These are phyloP conservation scores for Zygoascus meyerae DNA, from an alignment of 1,139 yeast species.

Conservation along the genomic window DNA sequence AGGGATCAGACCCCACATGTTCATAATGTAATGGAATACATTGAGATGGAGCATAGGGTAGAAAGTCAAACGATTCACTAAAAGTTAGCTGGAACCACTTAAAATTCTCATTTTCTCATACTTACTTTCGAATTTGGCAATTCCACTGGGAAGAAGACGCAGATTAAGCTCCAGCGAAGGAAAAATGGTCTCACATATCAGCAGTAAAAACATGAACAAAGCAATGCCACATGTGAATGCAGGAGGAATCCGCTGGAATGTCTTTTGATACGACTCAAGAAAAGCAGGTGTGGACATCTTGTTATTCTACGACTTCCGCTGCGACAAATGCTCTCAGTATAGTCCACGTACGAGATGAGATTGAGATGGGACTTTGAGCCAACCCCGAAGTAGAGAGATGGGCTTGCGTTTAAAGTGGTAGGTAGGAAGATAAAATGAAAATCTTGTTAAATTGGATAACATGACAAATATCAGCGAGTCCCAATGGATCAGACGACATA, in stretches of 20 bases:
- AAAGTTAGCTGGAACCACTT: conserved; percentile 2
- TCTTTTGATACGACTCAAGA: conserved; percentile 15
- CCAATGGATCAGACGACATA: too few relatives aligned
- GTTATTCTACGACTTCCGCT: too few relatives aligned
- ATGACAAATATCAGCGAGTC: too few relatives aligned
- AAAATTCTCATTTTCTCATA: conserved; percentile 1
- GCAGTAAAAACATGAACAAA: conserved; percentile 46
- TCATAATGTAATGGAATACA: conserved; percentile 57
- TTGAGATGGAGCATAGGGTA: conserved; percentile 68
- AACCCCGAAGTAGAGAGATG: too few relatives aligned
- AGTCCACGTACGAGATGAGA: too few relatives aligned
- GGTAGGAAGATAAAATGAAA: too few relatives aligned
- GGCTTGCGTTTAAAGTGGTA: too few relatives aligned
- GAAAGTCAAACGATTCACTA: conserved; percentile 58
- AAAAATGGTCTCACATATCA: conserved; percentile 30
- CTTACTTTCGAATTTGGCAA: conserved; percentile 46
- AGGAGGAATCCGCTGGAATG: conserved; percentile 33
- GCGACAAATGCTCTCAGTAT: too few relatives aligned
- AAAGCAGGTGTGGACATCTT: conserved; percentile 9
- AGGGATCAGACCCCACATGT: conserved; percentile 57
- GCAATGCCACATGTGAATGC: conserved; percentile 64
- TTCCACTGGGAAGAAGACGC: conserved; percentile 50
- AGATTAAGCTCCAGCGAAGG: conserved; percentile 36
- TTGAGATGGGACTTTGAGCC: too few relatives aligned
- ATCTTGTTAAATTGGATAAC: too few relatives aligned